These are phyloP conservation scores for Nakazawaea laoshanensis DNA, from an alignment of 805 yeast genomes.

Conservation along the genomic window DNA sequence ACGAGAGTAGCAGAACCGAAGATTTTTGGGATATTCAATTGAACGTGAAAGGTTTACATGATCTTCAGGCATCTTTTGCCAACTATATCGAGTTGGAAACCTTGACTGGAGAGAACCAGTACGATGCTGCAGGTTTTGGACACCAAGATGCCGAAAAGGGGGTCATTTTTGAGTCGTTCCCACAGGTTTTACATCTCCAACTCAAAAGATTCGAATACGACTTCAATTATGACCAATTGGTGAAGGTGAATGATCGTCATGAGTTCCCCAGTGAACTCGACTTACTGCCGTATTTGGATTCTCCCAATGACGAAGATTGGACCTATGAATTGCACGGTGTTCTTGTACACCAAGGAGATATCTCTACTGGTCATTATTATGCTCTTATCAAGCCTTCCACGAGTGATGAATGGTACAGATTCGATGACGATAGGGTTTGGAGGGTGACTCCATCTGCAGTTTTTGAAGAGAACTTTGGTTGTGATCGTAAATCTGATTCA, in stretches of 20 bases:
- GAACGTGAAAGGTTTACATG: constrained; percentile 77
- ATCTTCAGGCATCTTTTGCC: constrained; percentile 67
- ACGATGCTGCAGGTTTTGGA: constrained; percentile 84
- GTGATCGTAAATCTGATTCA: constrained; percentile 44
- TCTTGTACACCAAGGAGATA: constrained; percentile 91
- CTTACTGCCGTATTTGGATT: constrained; percentile 67
- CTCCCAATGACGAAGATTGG: constrained; percentile 48
- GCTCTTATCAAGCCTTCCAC: constrained; percentile 81
- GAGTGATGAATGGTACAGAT: constrained; percentile 72
- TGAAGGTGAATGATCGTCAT: constrained; percentile 85
- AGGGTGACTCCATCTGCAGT: constrained; percentile 79
- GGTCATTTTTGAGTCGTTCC: constrained; percentile 83
- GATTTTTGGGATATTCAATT: constrained; percentile 98
- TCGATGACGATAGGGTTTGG: constrained; percentile 95
- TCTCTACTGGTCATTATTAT: constrained; percentile 93
- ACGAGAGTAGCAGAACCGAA: constrained; percentile 84
- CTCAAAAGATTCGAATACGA: constrained; percentile 92
- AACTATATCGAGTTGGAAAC: constrained; percentile 86
- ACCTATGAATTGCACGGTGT: constrained; percentile 87
- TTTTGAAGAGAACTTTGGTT: constrained; percentile 88
- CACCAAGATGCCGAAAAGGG: constrained; percentile 96
- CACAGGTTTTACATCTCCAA: constrained; percentile 89
- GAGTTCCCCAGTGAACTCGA: constrained; percentile 84
- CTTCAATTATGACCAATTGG: constrained; percentile 78
- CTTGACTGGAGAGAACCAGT: constrained; percentile 91